Evolutionary conservation across 2,329 filamentous ascomycete genomes (phyloP), one percentile per base, ranked within the genome.

Genomic region (Phialophora verrucosa): DNA sequence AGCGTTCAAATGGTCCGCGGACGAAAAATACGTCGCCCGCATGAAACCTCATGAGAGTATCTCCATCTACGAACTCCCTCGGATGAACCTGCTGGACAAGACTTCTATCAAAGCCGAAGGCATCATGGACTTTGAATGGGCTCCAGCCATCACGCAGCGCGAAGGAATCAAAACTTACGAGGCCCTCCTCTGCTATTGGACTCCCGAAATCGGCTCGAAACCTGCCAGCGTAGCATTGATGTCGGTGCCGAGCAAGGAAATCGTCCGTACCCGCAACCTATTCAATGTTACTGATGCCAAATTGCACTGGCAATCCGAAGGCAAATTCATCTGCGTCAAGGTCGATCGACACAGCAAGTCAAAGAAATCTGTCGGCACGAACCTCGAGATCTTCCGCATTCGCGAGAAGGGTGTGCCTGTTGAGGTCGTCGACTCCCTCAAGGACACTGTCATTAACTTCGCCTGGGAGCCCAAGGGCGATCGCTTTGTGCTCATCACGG

Each of bases 401-500:
- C 90, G 88, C 78, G 95, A 99, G 81, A 99, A 99, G 87, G 94
- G 95, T 73, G 95, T 99, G 1, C 95, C 95, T 0, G 94, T 99
- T 62, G 95, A 99, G 80, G 95, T 98, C 64, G 93, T 99, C 59
- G 95, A 99, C 80, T 93, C 90, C 62, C 91, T 99, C 81, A 98
- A 98, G 83, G 95, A 98, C 76, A 97, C 93, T 0, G 95, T 99
- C 73, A 96, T 99, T 83, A 99, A 99, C 84, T 99, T 99, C 77
- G 93, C 95, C 10, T 99, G 95, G 95, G 95, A 99, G 78, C 95
- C 95, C 70, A 97, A 97, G 83, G 95, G 95, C 69, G 93, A 96
- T 79, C 90, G 95, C 47, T 99, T 99, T 78, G 93, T 97, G 71
- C 90, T 97, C 76, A 99, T 99, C 82, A 97, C 93, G 42, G 95